Evolutionary conservation across 768 basidiomycete genomes (phyloP), one percentile per base, ranked within the genome.

Genomic region (Phlebiopsis gigantea): DNA sequence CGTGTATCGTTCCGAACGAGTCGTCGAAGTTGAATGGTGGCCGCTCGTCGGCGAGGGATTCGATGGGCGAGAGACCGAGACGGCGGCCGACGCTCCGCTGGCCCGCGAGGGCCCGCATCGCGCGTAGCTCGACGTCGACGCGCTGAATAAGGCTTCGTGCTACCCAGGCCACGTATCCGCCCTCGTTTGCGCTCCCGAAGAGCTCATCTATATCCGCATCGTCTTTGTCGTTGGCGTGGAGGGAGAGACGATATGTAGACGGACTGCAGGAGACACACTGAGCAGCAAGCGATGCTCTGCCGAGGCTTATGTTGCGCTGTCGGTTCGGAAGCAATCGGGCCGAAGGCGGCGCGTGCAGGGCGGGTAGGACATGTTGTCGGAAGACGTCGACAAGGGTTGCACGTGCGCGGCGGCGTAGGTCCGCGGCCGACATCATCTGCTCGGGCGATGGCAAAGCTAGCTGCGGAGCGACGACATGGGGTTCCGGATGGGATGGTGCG

Each of bases 321-420:
- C 31, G 31, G 31, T 7, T 34, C 14, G 31, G 31, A 34, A 14
- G 17, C 12, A 39, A 17, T 39, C 34, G 26, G n/a, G 42, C n/a
- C 21, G 42, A 3, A 39, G 41, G 10, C 22, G 51, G 26, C 45
- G 22, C 51, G 56, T 55, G 59, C n/a, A 56, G 61, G 52, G 46
- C 48, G 60, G 22, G 43, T 9, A 86, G 60, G 24, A 87, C 78
- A 62, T 82, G 79, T 22, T 76, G 76, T 30, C 87, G 81, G 64
- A 82, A 89, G 3, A 80, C 75, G 61, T 91, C 86, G 6, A 89
- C 76, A 14, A 90, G 77, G 2, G 77, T 74, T 19, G 87, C 84
- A 28, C 87, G 83, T 4, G 88, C 88, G 45, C 80, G 77, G 31
- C 76, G 73, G 17, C 86, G 80, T 41, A 85, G 76, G 19, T 49